phyloP scores from a whole-genome alignment of 2,329 filamentous ascomycete genomes.

The Claviceps spartinae region DNA sequence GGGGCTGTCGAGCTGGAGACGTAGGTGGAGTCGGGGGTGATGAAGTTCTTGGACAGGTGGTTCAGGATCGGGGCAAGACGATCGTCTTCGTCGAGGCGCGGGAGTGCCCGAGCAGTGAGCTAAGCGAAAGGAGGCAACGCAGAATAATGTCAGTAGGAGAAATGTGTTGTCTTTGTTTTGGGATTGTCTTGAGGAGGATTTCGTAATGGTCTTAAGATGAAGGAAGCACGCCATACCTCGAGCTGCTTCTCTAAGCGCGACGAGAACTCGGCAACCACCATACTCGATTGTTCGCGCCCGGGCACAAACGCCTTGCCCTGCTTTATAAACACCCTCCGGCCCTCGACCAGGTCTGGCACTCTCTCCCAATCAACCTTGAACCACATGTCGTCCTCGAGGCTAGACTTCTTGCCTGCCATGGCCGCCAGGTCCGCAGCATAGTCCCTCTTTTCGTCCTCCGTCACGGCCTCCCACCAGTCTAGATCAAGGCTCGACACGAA shows the following conservation, averaged over 20 bases:
- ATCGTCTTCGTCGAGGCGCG: conserved; percentile 90
- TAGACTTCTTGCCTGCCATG: conserved; percentile 24
- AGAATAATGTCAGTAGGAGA: not conserved
- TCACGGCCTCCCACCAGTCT: conserved; percentile 81
- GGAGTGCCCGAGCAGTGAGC: conserved; percentile 81
- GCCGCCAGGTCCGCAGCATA: conserved; percentile 49
- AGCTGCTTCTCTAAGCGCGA: conserved; percentile 66
- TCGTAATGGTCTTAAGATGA: not conserved
- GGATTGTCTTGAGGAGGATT: too few relatives aligned
- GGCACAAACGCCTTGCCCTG: conserved; percentile 86
- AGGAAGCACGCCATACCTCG: conserved; percentile 42
- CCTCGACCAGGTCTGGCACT: conserved; percentile 80
- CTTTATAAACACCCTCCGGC: conserved; percentile 60
- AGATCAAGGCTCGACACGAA: conserved; percentile 70
- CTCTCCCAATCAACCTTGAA: conserved; percentile 95
- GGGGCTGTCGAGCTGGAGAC: conserved; percentile 47
- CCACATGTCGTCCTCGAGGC: conserved; percentile 66
- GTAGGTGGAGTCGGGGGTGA: conserved; percentile 78
- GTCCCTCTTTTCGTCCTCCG: conserved; percentile 60
- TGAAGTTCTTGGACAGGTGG: conserved; percentile 90
- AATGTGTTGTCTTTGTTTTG: not conserved
- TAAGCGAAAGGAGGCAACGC: conserved; percentile 18
- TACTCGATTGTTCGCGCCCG: conserved; percentile 68
- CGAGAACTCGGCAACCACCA: conserved; percentile 82
- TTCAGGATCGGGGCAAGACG: conserved; percentile 56